A percentile compares a stretch with the other conserved stretches of the same genome.
Conservation (phyloP, 2,329 filamentous ascomycete genomes). For the Incumbomyces delicatus region DNA sequence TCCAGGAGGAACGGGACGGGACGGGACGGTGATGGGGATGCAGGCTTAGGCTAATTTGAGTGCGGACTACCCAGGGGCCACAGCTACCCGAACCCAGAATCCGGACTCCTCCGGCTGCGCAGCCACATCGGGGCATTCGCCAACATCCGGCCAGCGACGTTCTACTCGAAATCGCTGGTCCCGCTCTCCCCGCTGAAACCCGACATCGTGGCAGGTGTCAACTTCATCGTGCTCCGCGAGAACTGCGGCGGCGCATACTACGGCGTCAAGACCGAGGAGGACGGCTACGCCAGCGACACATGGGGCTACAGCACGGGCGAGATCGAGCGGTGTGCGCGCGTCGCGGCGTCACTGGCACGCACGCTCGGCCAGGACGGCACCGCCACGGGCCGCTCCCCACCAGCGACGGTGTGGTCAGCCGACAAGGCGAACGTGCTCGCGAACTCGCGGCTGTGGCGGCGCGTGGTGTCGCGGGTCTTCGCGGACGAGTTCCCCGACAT, state of each 20-base stretch:
- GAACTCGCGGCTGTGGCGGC: slow-evolving; percentile 41
- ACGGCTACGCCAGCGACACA: slow-evolving; percentile 37
- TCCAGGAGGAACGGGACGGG: no score
- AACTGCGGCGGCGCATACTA: slow-evolving; percentile 36
- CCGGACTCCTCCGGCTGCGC: slow-evolving; percentile 18
- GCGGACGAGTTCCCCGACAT: slow-evolving; percentile 84
- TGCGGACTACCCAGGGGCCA: slow-evolving; percentile 19
- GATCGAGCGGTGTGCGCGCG: slow-evolving; percentile 39
- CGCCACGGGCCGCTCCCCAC: slow-evolving; percentile 10
- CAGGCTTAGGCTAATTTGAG: no score
- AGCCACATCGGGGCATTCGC: slow-evolving; percentile 34
- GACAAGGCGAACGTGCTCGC: slow-evolving; percentile 48
- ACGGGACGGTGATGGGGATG: no score
- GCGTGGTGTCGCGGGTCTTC: slow-evolving; percentile 26
- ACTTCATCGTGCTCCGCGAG: slow-evolving; percentile 55
- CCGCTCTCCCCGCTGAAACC: slow-evolving; percentile 36
- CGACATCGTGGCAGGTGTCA: slow-evolving; percentile 51
- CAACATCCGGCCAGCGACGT: slow-evolving; percentile 42
- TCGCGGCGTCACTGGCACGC: slow-evolving; percentile 39
- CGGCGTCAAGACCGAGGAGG: slow-evolving; percentile 37
- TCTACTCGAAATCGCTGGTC: slow-evolving; percentile 32
- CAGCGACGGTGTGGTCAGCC: slow-evolving; percentile 36
- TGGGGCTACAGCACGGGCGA: slow-evolving; percentile 39
- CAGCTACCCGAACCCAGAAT: slow-evolving; percentile 18
- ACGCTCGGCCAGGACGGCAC: slow-evolving; percentile 17